Conservation (phyloP, 2,329 filamentous ascomycete genomes). For the Cryphonectria naterciae region DNA sequence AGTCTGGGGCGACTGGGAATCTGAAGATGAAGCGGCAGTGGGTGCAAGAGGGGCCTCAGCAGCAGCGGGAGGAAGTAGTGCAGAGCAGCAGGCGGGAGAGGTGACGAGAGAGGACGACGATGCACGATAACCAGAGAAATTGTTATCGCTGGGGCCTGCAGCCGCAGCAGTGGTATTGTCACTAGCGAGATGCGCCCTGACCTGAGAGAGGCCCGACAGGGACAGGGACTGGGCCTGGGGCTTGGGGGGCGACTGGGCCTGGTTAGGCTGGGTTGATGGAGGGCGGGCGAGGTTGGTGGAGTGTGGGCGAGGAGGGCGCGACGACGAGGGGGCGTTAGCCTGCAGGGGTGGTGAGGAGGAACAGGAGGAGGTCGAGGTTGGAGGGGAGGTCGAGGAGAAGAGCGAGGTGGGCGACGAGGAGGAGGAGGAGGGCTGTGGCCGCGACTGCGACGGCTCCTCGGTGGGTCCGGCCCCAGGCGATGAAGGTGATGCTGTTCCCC, state of each 20-base stretch:
- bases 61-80: constrained; percentile 31
- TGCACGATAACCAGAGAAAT: constrained; percentile 30
- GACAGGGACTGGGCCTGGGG: constrained; percentile 19
- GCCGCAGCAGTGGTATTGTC: background rate
- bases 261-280: background rate
- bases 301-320: constrained; percentile 6
- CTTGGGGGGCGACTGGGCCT: constrained; percentile 1
- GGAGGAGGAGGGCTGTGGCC: background rate
- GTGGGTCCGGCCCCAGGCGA: constrained; percentile 7
- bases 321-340: background rate
- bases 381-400: background rate
- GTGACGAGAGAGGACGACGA: constrained; percentile 18
- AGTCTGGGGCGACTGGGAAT: constrained; percentile 25
- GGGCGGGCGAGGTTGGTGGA: constrained; percentile 13
- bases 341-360: constrained; percentile 1
- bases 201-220: constrained; percentile 24
- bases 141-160: constrained; percentile 27
- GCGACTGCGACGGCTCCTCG: background rate
- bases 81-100: constrained; percentile 15
- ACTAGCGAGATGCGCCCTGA: constrained; percentile 25
- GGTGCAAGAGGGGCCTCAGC: constrained; percentile 30
- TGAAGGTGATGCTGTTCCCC: constrained; percentile 2
- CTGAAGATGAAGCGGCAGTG: constrained; percentile 40
- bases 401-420: background rate
- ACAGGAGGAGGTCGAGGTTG: background rate